Base-by-base conservation (phyloP, 1,284 basidiomycete genomes). In the Ustilago curta region DNA sequence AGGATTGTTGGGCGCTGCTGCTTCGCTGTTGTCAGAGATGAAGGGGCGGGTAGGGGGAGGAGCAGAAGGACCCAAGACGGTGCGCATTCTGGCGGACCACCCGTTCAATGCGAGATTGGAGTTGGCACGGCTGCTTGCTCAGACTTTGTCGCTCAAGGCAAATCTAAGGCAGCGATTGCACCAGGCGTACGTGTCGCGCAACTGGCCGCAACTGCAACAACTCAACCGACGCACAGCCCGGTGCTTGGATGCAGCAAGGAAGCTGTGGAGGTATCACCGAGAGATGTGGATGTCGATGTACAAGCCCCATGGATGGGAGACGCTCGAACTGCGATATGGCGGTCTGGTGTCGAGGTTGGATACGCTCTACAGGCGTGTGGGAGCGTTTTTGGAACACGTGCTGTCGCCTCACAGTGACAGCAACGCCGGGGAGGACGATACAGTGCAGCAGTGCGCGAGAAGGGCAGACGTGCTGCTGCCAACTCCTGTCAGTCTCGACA, bases 311-410 rank as follows among this genome's bases (percentile, higher is more conserved):
- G 85, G 84, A 0, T 85, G 82, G 79, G 84, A 86, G 65, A 79
- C 80, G 16, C 64, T 86, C 27, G 85, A 86, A 21, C 55, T 86
- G 40, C 67, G 85, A 1, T 86, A 86, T 44, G 85, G 85, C 16
- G 85, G 85, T 0, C 59, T 86, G 39, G 60, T 72, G 14, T 59
- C 81, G 1, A 71, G 85, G 3, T 61, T 85, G 29, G 84, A 85
- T 21, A 86, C 84, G 43, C 79, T 86, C 66, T 75, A 85, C 42
- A 51, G 58, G 2, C 51, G 79, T 1, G 63, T 81, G 2, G 65
- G 50, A 1, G 60, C 59, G 0, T 78, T 79, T 39, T 47, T 81
- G 6, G 59, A 78, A 5, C 62, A 77, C 19, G 32, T 77, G 27
- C 47, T 60, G 11, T 31, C 25, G 8, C 21, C 39, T 5, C 18